A percentile compares a stretch with the other conserved stretches of the same genome.
These are phyloP conservation scores for Stachybotrys elegans DNA, from an alignment of 2,329 filamentous ascomycete genomes.

Conservation along the genomic window DNA sequence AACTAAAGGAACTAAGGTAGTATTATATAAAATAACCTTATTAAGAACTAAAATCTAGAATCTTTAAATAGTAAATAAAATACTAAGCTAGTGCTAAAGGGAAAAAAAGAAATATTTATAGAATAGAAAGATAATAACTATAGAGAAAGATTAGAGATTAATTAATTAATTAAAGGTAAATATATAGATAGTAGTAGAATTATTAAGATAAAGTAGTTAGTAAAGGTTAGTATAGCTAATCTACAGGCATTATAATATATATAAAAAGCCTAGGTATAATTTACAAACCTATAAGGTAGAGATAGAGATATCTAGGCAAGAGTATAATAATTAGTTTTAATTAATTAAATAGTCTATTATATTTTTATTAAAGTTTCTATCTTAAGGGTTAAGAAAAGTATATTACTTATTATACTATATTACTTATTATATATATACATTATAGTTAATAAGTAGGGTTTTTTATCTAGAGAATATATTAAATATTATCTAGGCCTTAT, in stretches of 20 bases:
- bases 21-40: slow-evolving; percentile 2
- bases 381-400: neutral
- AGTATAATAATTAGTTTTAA: no score
- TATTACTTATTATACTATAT: slow-evolving; percentile 1
- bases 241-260: neutral
- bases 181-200: neutral
- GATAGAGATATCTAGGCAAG: no score
- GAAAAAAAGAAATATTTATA: slow-evolving; percentile 1
- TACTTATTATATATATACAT: neutral
- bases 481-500: no score
- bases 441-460: neutral
- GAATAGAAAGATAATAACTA: neutral
- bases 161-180: neutral
- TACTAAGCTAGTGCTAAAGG: neutral
- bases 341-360: no score
- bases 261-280: no score
- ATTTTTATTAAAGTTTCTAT: neutral
- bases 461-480: no score
- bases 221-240: neutral
- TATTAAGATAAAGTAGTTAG: neutral
- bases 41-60: neutral
- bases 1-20: neutral
- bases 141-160: neutral
- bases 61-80: neutral
- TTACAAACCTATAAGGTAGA: no score